A percentile compares a stretch with the other conserved stretches of the same genome.
Evolutionary conservation across 164 flowering plant species (phyloP).

Genomic region (Chimonanthus salicifolius): DNA sequence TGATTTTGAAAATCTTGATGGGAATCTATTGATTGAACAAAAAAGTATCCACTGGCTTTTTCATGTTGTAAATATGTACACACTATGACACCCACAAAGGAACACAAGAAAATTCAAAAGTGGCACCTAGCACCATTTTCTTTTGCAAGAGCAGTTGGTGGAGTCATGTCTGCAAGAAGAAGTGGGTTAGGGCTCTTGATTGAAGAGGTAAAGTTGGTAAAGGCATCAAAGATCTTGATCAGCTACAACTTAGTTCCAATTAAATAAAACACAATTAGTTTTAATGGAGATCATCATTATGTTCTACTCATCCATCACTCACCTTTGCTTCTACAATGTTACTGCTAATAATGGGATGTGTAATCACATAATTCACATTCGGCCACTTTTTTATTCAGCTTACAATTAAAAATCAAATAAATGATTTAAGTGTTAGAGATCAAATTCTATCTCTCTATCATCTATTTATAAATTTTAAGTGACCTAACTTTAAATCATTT

Average conservation of each 20-base stretch:
- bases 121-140: not conserved
- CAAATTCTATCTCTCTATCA: not conserved
- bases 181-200: not conserved
- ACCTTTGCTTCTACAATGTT: not conserved
- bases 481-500: no score
- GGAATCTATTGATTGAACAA: not conserved
- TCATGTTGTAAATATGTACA: not conserved
- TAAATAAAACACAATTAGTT: not conserved
- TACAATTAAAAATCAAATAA: no score
- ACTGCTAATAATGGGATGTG: no score
- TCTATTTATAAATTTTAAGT: not conserved
- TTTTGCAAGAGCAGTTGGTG: constrained; percentile 1
- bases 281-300: not conserved
- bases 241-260: not conserved
- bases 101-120: not conserved
- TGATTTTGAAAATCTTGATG: no score
- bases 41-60: not conserved
- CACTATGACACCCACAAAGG: not conserved
- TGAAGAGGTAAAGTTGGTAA: not conserved
- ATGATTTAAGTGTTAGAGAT: no score
- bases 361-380: no score
- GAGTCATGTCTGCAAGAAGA: constrained; percentile 4
- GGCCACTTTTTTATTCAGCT: no score
- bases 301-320: not conserved
- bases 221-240: not conserved